phyloP scores from a whole-genome alignment of 192 early-diverging fungal genomes.

The Fimicolochytrium jonesii region DNA sequence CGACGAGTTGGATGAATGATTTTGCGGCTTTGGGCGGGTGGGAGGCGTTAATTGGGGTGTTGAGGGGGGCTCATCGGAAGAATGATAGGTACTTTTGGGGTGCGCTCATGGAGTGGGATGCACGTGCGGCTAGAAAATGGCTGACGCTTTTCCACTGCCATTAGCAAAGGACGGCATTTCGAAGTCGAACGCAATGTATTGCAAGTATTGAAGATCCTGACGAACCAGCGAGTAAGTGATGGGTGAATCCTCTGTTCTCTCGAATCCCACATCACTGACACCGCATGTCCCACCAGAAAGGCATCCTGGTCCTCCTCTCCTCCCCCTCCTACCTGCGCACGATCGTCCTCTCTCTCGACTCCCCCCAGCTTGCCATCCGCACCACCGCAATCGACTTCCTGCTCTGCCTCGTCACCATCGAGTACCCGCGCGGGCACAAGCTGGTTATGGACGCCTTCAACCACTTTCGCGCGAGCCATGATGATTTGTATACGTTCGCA shows the following conservation, averaged over 20 bases:
- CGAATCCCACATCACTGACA: background rate
- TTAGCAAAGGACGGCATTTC: slow-evolving; percentile 40
- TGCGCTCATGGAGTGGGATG: background rate
- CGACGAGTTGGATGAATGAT: slow-evolving; percentile 33
- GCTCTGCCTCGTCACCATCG: slow-evolving; percentile 35
- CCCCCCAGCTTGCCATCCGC: slow-evolving; percentile 32
- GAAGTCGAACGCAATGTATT: slow-evolving; percentile 42
- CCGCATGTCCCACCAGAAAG: slow-evolving; percentile 10
- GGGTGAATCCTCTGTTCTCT: background rate
- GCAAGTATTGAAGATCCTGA: slow-evolving; percentile 39
- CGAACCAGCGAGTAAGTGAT: slow-evolving; percentile 33
- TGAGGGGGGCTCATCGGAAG: slow-evolving; percentile 37
- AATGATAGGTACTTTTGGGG: slow-evolving; percentile 25
- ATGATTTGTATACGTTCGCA: slow-evolving; percentile 26
- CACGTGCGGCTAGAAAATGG: background rate
- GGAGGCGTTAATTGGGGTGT: slow-evolving; percentile 26
- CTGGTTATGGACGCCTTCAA: slow-evolving; percentile 40
- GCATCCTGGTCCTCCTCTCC: slow-evolving; percentile 34
- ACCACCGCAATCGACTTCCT: slow-evolving; percentile 41
- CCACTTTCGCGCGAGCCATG: slow-evolving; percentile 18
- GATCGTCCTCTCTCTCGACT: slow-evolving; percentile 41
- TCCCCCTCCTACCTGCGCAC: slow-evolving; percentile 33
- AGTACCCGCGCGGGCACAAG: slow-evolving; percentile 42
- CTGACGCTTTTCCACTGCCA: background rate
- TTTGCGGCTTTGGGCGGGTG: slow-evolving; percentile 43